These are phyloP conservation scores for Naumovozyma castellii DNA, from an alignment of 805 yeast genomes.

Conservation along the genomic window DNA sequence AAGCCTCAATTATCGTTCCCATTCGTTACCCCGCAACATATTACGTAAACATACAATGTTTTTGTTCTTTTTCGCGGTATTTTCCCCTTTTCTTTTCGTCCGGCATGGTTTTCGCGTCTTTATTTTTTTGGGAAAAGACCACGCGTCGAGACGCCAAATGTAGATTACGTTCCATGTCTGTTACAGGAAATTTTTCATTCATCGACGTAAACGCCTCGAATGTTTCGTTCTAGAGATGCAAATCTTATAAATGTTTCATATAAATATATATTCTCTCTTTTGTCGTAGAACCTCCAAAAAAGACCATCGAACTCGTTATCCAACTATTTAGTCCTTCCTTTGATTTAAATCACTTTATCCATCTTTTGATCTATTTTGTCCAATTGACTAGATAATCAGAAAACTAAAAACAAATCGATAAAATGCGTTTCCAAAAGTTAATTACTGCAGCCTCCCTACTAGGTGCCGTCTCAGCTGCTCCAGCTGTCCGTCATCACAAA, in stretches of 20 bases:
- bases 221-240: background rate
- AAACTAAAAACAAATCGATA: background rate
- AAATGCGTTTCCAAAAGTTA: conserved; percentile 43
- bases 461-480: conserved; percentile 5
- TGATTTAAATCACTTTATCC: background rate
- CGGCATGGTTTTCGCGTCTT: background rate
- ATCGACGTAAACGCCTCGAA: background rate
- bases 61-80: background rate
- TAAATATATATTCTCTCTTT: background rate
- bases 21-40: no score
- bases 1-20: background rate
- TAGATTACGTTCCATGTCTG: background rate
- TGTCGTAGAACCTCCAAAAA: background rate
- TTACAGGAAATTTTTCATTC: background rate
- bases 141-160: background rate
- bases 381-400: background rate
- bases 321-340: conserved; percentile 2
- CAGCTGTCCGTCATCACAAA: conserved; percentile 5
- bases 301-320: background rate
- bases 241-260: background rate
- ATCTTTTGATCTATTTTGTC: no score
- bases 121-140: no score
- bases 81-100: background rate
- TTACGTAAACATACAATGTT: no score
- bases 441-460: conserved; percentile 18